Base-by-base conservation (phyloP, 2,329 filamentous ascomycete genomes). In the Fusarium sp. region DNA sequence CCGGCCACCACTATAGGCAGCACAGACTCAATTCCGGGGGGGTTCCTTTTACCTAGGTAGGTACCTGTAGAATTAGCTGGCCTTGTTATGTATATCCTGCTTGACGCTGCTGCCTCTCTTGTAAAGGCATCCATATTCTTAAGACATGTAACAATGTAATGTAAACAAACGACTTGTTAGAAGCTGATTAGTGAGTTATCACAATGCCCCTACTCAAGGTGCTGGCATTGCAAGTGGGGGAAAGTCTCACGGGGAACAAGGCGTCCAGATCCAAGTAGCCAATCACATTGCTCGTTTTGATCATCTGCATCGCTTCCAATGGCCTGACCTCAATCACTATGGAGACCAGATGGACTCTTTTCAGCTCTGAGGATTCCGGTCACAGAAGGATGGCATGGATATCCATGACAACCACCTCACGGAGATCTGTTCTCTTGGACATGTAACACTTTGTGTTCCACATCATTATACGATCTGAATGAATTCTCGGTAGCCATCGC, bases 321-420 rank as follows among this genome's bases (percentile, higher is more conserved):
- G 70, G 53, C 61, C 70, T 67, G 61, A 71, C 63, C 48, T 70
- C 36, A 73, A 61, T 73, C 70, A 73, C 58, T 70, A 70, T 54
- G 67, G 67, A 70, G 53, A 70, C 68, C 42, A 62, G 35, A 41
- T 35, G 35, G 48, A 12, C 47, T 48, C 26, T 36, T 28, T 35
- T 47, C 51, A 65, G 66, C 45, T 65, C 28, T 42, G 24, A 57
- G 30, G 50, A 48, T 42, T 62, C 26, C 26, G 30, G n/a, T 47
- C 28, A 22, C 32, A 63, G 48, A 53, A 51, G n/a, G 8, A 8
- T 28, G 59, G 17, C 50, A 56, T 44, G 57, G 58, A 38, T 65
- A 30, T 56, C 18, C 14, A 63, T 55, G 41, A 44, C 55, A 26
- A 50, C 30, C 30, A 35, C 32, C 32, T 35, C 15, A 17, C 32